A percentile compares a stretch with the other conserved stretches of the same genome.
phyloP scores from a whole-genome alignment of 768 basidiomycete species.

The Boletus rubropictus region DNA sequence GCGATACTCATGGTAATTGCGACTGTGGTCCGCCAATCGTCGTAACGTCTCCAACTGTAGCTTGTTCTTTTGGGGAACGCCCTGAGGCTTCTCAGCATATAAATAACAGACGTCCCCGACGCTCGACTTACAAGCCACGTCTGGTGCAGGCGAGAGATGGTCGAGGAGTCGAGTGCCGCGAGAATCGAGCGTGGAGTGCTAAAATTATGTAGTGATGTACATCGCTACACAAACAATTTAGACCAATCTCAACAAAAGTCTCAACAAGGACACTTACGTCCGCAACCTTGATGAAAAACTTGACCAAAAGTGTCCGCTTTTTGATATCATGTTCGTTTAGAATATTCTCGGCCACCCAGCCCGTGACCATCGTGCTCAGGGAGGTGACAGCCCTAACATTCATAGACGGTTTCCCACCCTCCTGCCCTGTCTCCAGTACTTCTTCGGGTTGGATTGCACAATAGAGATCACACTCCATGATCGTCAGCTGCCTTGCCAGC shows the following conservation, averaged over 20 bases:
- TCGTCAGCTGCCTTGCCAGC: slow-evolving; percentile 86
- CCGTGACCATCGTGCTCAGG: slow-evolving; percentile 88
- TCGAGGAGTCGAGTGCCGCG: slow-evolving; percentile 92
- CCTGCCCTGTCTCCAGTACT: slow-evolving; percentile 77
- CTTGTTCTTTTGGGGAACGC: slow-evolving; percentile 81
- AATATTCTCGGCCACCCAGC: slow-evolving; percentile 94
- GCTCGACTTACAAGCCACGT: slow-evolving; percentile 80
- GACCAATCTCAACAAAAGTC: slow-evolving; percentile 7
- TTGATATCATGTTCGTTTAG: slow-evolving; percentile 85
- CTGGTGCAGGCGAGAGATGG: slow-evolving; percentile 84
- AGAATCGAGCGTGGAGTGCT: slow-evolving; percentile 90
- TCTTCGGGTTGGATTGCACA: slow-evolving; percentile 84
- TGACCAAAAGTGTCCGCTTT: slow-evolving; percentile 70
- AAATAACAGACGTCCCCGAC: not conserved
- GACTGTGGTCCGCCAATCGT: slow-evolving; percentile 83
- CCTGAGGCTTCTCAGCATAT: slow-evolving; percentile 40
- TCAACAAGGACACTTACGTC: slow-evolving; percentile 53
- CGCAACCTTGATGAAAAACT: slow-evolving; percentile 91
- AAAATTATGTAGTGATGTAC: slow-evolving; percentile 77
- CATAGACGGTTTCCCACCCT: slow-evolving; percentile 53
- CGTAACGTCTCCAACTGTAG: slow-evolving; percentile 72
- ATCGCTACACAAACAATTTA: slow-evolving; percentile 52
- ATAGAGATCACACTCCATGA: slow-evolving; percentile 88
- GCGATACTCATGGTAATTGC: slow-evolving; percentile 91
- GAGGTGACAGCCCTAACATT: slow-evolving; percentile 83